phyloP scores from a whole-genome alignment of 352 stramenopile genomes.

The Globisporangium solare region DNA sequence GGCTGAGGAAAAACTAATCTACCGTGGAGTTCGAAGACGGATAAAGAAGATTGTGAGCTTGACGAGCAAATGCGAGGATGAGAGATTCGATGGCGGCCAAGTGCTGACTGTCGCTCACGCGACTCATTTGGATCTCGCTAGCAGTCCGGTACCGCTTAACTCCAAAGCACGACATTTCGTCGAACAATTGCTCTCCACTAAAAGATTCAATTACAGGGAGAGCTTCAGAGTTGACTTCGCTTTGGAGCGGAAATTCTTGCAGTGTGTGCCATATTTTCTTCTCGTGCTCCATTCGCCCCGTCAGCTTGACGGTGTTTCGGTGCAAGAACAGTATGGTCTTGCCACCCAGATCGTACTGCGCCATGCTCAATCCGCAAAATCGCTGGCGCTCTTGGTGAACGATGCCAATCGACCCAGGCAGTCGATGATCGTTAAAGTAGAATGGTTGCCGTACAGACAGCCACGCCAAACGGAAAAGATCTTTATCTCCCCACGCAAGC shows the following conservation, averaged over 20 bases:
- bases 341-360: conserved; percentile 40
- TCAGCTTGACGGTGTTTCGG: conserved; percentile 63
- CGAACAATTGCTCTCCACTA: conserved; percentile 55
- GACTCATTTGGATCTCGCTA: conserved; percentile 17
- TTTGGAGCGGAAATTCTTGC: conserved; percentile 34
- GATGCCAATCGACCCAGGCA: conserved; percentile 38
- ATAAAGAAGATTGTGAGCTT: conserved; percentile 28
- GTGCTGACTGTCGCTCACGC: conserved; percentile 13
- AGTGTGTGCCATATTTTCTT: conserved; percentile 38
- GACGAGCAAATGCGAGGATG: conserved; percentile 30
- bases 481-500: conserved; percentile 53
- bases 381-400: conserved; percentile 28
- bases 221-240: conserved; percentile 4
- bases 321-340: conserved; percentile 39
- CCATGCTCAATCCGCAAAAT: conserved; percentile 47
- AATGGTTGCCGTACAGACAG: conserved; percentile 25
- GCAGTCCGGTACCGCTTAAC: conserved; percentile 35
- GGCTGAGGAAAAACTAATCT: conserved; percentile 4
- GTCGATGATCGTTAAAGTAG: conserved; percentile 31
- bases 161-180: conserved; percentile 64
- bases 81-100: conserved; percentile 13
- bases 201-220: conserved; percentile 47
- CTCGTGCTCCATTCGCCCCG: conserved; percentile 19
- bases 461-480: conserved; percentile 53
- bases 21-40: conserved; percentile 4